Evolutionary conservation across 1,284 basidiomycete species (phyloP).

Genomic region (Cutaneotrichosporon dermatis): DNA sequence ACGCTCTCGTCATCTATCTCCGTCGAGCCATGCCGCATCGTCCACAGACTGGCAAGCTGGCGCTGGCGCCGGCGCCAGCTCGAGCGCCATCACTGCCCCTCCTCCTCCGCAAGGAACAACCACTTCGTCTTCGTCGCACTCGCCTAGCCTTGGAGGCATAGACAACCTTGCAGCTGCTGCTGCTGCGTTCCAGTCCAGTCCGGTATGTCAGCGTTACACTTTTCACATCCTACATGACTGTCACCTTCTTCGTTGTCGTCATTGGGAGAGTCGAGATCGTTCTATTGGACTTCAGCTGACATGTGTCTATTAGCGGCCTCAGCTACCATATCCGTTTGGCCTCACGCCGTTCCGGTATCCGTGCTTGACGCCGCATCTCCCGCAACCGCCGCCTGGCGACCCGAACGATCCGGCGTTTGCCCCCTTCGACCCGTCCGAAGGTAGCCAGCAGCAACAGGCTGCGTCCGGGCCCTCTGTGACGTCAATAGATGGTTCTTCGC

Average conservation of each 20-base stretch:
- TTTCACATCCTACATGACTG: too few relatives aligned
- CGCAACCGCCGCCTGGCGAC: slow-evolving; percentile 32
- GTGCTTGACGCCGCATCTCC: slow-evolving; percentile 26
- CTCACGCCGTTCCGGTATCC: slow-evolving; percentile 36
- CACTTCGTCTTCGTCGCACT: slow-evolving; percentile 3
- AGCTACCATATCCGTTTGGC: slow-evolving; percentile 30
- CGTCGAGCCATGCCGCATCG: slow-evolving; percentile 1
- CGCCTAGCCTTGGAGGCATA: slow-evolving; percentile 16
- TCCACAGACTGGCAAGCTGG: background rate
- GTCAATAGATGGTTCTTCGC: background rate
- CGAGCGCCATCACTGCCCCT: too few relatives aligned
- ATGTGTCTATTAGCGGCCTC: background rate
- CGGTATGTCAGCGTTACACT: slow-evolving; percentile 7
- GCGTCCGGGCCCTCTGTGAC: background rate
- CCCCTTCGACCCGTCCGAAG: slow-evolving; percentile 26
- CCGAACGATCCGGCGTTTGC: slow-evolving; percentile 27
- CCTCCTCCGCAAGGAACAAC: too few relatives aligned
- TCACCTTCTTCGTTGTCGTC: too few relatives aligned
- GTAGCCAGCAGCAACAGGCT: background rate
- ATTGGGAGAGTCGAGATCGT: background rate
- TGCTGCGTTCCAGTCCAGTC: slow-evolving; percentile 14
- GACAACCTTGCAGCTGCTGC: slow-evolving; percentile 25
- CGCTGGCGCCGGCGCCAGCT: background rate
- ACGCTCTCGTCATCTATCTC: slow-evolving; percentile 15
- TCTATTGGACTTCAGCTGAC: background rate